Evolutionary conservation across 2,329 filamentous ascomycete species (phyloP).

Genomic region (Albophoma yamanashiensis): DNA sequence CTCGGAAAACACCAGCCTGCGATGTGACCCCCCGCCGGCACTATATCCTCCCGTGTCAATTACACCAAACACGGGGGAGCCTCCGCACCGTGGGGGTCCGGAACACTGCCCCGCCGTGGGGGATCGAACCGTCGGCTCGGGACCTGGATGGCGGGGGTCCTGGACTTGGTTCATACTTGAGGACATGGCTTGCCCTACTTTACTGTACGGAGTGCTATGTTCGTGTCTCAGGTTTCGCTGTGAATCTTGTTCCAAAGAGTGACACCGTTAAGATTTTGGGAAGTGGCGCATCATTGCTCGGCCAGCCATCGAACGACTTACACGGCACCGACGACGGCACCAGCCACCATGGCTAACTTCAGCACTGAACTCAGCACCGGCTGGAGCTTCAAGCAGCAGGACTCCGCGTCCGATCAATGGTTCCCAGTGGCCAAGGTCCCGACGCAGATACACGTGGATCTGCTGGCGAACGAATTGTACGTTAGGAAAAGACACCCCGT

Average conservation of each 20-base stretch:
- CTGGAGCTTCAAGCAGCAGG: slow-evolving; percentile 15
- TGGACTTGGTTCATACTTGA: neutral
- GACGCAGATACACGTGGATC: slow-evolving; percentile 25
- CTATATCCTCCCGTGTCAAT: neutral
- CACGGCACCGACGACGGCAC: neutral
- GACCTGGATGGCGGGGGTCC: neutral
- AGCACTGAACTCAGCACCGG: slow-evolving; percentile 7
- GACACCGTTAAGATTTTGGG: neutral
- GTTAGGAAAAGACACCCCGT: neutral
- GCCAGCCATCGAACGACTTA: neutral
- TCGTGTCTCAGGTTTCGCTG: neutral
- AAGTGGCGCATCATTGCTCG: neutral
- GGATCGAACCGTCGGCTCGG: neutral
- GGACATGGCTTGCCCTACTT: neutral
- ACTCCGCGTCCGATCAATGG: slow-evolving; percentile 18
- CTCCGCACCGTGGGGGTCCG: neutral
- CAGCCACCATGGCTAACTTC: neutral
- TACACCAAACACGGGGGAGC: neutral
- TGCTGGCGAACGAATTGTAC: slow-evolving; percentile 13
- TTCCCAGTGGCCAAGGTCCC: slow-evolving; percentile 22
- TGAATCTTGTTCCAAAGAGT: neutral
- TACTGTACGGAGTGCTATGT: neutral
- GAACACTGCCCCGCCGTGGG: neutral
- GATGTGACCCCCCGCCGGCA: neutral
- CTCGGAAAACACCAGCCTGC: too few species aligned